Conservation (phyloP, 768 basidiomycete genomes). For the Sarcomyxa edulis region DNA sequence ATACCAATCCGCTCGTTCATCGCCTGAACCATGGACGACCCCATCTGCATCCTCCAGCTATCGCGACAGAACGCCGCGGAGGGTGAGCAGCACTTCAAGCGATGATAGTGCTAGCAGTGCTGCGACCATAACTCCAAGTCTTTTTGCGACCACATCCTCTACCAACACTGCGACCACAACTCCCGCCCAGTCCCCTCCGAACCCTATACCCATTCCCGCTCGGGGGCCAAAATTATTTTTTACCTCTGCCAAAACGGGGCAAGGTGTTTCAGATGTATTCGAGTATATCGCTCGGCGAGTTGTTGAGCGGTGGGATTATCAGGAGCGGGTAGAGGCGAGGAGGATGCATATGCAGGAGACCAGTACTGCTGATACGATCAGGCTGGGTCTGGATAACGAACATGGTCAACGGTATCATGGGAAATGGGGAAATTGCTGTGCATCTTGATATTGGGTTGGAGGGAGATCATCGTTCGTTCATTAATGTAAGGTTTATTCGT, state of each 20-base stretch:
- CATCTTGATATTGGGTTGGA: too few species aligned
- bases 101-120: conserved; percentile 43
- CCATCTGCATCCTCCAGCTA: conserved; percentile 17
- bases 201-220: conserved; percentile 37
- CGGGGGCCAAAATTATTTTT: conserved; percentile 64
- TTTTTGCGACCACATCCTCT: conserved; percentile 30
- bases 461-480: too few species aligned
- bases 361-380: conserved; percentile 30
- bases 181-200: conserved; percentile 10
- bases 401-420: background rate
- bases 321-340: conserved; percentile 48
- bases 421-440: background rate
- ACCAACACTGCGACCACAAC: conserved; percentile 1
- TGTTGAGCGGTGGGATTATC: conserved; percentile 58
- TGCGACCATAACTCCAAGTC: conserved; percentile 55
- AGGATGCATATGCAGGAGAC: conserved; percentile 34
- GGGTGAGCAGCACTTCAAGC: conserved; percentile 22
- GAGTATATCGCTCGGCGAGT: conserved; percentile 68
- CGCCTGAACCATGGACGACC: conserved; percentile 36
- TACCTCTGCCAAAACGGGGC: conserved; percentile 75
- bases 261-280: conserved; percentile 68
- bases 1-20: conserved; percentile 57
- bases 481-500: too few species aligned
- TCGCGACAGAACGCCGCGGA: conserved; percentile 14
- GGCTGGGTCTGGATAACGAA: conserved; percentile 17